Evolutionary conservation across 176 grass and related monocot species (phyloP).

Genomic region (Triticum dicoccoides): DNA sequence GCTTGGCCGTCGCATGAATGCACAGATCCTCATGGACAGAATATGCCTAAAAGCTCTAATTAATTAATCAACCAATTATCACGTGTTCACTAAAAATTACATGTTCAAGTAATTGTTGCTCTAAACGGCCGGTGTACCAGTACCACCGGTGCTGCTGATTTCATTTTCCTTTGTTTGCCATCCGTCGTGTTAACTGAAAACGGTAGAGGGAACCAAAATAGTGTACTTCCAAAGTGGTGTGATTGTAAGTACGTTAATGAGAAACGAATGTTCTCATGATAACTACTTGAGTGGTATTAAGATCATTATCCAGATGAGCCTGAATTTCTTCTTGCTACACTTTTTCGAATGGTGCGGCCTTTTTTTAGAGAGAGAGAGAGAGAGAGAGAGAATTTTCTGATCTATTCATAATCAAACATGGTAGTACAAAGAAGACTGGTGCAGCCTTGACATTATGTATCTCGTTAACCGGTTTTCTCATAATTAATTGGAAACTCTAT

Average conservation of each 20-base stretch:
- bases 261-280: background rate
- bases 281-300: background rate
- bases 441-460: too few relatives aligned
- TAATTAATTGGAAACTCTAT: too few relatives aligned
- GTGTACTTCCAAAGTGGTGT: constrained; percentile 1
- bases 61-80: constrained; percentile 8
- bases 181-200: constrained; percentile 21
- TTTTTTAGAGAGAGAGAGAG: too few relatives aligned
- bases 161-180: constrained; percentile 32
- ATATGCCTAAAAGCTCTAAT: constrained; percentile 11
- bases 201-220: background rate
- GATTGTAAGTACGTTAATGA: background rate
- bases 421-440: too few relatives aligned
- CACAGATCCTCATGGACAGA: constrained; percentile 18
- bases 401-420: too few relatives aligned
- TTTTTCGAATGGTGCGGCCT: too few relatives aligned
- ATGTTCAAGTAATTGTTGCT: constrained; percentile 11
- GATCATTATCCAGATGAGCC: too few relatives aligned
- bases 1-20: background rate
- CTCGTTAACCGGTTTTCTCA: too few relatives aligned
- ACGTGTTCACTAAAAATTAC: background rate
- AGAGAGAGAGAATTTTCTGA: too few relatives aligned
- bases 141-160: constrained; percentile 32
- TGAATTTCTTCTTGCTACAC: too few relatives aligned
- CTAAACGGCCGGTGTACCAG: constrained; percentile 5